phyloP scores from a whole-genome alignment of 106 monocot species.

The Iris macrosiphon region DNA sequence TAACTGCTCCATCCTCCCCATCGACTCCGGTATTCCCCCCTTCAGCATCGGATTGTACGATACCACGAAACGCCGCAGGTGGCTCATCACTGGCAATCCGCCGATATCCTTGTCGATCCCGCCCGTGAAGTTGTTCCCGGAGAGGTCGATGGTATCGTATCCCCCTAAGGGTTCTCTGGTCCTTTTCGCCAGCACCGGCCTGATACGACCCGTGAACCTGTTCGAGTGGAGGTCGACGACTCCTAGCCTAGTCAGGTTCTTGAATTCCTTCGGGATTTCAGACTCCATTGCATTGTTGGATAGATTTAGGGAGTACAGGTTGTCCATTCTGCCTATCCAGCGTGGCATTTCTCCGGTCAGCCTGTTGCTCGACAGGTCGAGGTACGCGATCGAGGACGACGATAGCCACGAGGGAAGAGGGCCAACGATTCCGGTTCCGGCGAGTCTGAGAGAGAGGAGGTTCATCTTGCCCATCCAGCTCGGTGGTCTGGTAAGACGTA shows the following conservation, averaged over 20 bases:
- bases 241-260: conserved; percentile 22
- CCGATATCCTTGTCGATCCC: conserved; percentile 1
- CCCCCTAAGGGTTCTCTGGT: conserved; percentile 27
- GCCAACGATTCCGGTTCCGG: conserved; percentile 34
- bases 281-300: conserved; percentile 33
- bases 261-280: conserved; percentile 34
- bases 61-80: background rate
- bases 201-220: conserved; percentile 26
- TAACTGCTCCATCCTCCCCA: background rate
- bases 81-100: background rate
- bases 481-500: conserved; percentile 13
- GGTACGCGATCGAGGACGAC: conserved; percentile 22
- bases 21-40: background rate
- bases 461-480: conserved; percentile 28
- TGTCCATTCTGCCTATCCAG: conserved; percentile 50
- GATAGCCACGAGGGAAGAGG: conserved; percentile 32
- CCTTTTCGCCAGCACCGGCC: conserved; percentile 35
- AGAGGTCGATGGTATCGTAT: conserved; percentile 26
- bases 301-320: conserved; percentile 34
- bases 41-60: conserved; percentile 3
- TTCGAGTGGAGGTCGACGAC: conserved; percentile 37
- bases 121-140: conserved; percentile 1
- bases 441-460: conserved; percentile 26
- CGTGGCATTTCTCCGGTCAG: conserved; percentile 28
- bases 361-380: conserved; percentile 43